Conservation (phyloP, 2,329 filamentous ascomycete genomes). For the Hypoxylon sp. region DNA sequence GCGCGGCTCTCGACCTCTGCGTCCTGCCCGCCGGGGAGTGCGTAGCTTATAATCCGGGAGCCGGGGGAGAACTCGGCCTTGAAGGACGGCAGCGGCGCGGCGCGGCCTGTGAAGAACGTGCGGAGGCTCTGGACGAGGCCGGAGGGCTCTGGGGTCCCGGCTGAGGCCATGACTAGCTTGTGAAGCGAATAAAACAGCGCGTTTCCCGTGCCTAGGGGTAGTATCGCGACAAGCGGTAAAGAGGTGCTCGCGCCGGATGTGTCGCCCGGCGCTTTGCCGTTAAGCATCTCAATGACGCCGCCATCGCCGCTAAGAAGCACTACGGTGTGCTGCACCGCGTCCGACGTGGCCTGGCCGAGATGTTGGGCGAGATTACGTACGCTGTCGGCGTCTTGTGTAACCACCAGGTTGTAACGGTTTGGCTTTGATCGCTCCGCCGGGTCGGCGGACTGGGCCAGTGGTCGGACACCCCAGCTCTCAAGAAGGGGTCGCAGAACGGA, state of each 20-base stretch:
- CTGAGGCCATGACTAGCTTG: constrained; percentile 59
- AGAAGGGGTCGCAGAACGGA: constrained; percentile 65
- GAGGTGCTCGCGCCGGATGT: background rate
- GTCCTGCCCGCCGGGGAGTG: constrained; percentile 4
- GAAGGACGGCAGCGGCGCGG: constrained; percentile 68
- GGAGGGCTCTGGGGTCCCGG: constrained; percentile 45
- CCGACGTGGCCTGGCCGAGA: constrained; percentile 47
- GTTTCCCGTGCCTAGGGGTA: constrained; percentile 72
- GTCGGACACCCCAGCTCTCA: constrained; percentile 50
- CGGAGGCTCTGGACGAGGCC: constrained; percentile 60
- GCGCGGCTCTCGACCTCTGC: constrained; percentile 41
- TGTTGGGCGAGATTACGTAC: constrained; percentile 67
- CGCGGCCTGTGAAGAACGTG: constrained; percentile 65
- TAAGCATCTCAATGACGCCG: constrained; percentile 82
- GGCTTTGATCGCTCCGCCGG: constrained; percentile 16
- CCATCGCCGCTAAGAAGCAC: constrained; percentile 89
- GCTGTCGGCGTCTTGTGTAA: constrained; percentile 69
- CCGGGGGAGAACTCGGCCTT: constrained; percentile 67
- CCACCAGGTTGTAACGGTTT: constrained; percentile 60
- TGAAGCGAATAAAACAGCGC: constrained; percentile 70
- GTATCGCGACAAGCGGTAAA: constrained; percentile 57
- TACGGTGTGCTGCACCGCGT: constrained; percentile 60
- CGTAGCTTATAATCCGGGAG: constrained; percentile 56
- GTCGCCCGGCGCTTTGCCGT: constrained; percentile 55
- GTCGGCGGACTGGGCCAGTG: constrained; percentile 19